Evolutionary conservation across 768 basidiomycete genomes (phyloP).

Genomic region (Serendipita vermifera): DNA sequence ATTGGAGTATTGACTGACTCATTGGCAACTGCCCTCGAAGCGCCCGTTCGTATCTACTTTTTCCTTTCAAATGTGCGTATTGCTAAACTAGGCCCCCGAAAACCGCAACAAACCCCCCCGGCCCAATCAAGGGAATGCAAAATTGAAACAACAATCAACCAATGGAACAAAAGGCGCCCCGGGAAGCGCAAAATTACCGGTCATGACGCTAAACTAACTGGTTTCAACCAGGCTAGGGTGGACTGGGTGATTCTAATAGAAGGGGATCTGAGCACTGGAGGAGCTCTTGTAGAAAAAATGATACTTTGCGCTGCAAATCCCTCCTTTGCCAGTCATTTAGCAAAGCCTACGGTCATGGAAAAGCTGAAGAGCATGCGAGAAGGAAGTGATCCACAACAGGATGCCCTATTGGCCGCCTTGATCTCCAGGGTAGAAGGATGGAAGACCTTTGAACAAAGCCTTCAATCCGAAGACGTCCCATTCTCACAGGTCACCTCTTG

Average conservation of each 20-base stretch:
- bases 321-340: constrained; percentile 9
- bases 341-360: constrained; percentile 8
- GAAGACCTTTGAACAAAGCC: constrained; percentile 46
- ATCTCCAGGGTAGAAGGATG: constrained; percentile 42
- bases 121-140: background rate
- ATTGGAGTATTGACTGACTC: background rate
- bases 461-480: constrained; percentile 41
- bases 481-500: constrained; percentile 37
- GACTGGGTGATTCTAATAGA: constrained; percentile 6
- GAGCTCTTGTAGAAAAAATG: constrained; percentile 12
- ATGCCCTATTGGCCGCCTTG: constrained; percentile 31
- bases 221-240: background rate
- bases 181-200: too few species aligned
- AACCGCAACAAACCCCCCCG: background rate
- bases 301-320: constrained; percentile 14
- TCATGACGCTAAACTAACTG: too few species aligned
- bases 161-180: too few species aligned
- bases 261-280: constrained; percentile 7
- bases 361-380: constrained; percentile 24
- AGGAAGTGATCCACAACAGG: constrained; percentile 19
- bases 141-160: background rate
- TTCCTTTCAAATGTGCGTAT: background rate
- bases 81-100: background rate
- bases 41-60: background rate
- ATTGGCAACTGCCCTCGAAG: background rate